Evolutionary conservation across 805 yeast species (phyloP).

Genomic region (Millerago galiae): DNA sequence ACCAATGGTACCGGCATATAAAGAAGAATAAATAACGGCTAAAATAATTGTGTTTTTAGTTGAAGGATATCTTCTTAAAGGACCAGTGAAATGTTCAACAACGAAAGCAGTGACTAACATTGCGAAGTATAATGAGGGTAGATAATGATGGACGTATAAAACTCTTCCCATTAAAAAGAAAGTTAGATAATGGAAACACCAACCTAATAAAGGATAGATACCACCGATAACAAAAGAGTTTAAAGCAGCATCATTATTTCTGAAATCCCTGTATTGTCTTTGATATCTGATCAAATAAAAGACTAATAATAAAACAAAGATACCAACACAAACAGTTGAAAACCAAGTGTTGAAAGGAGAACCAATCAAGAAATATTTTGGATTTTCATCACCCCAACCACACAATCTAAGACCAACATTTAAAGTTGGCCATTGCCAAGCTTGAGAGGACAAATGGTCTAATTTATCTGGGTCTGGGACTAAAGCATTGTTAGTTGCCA

Average conservation of each 20-base stretch:
- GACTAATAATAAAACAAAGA: conserved; percentile 38
- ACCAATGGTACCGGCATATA: conserved; percentile 39
- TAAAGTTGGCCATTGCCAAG: conserved; percentile 90
- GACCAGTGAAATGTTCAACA: conserved; percentile 36
- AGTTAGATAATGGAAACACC: conserved; percentile 74
- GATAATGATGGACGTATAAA: conserved; percentile 78
- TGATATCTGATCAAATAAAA: conserved; percentile 56
- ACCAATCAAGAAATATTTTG: conserved; percentile 64
- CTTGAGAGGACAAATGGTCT: conserved; percentile 63
- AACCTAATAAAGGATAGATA: conserved; percentile 70
- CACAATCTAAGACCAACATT: conserved; percentile 71
- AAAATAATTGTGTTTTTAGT: conserved; percentile 23
- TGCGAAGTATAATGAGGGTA: conserved; percentile 80
- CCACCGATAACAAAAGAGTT: conserved; percentile 63
- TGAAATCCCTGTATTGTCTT: conserved; percentile 66
- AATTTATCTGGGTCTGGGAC: conserved; percentile 72
- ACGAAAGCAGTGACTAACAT: conserved; percentile 48
- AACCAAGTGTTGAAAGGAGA: conserved; percentile 78
- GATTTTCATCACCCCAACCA: conserved; percentile 54
- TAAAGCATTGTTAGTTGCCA: conserved; percentile 78
- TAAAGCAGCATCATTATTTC: conserved; percentile 34
- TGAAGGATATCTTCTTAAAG: conserved; percentile 16
- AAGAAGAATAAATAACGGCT: conserved; percentile 30
- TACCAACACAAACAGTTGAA: conserved; percentile 53
- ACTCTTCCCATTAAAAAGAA: conserved; percentile 81